Conservation (phyloP, 176 grass and related monocot species). For the Oryza coarctata region DNA sequence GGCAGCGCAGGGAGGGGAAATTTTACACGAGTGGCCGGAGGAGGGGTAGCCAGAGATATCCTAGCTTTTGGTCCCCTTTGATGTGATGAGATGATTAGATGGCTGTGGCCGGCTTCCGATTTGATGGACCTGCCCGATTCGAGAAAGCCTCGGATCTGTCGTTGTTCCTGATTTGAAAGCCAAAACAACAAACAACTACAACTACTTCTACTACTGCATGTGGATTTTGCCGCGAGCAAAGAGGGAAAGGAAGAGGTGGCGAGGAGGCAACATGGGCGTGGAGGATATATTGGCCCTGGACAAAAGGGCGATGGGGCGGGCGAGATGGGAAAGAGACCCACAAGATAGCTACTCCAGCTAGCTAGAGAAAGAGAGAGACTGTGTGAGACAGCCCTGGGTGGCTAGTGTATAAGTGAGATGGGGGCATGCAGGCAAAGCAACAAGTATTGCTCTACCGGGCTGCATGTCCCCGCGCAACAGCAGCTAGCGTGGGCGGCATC, state of each 20-base stretch:
- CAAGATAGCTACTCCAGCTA: not conserved
- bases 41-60: conserved; percentile 35
- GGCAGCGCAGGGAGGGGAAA: conserved; percentile 26
- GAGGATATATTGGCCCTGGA: conserved; percentile 14
- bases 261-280: conserved; percentile 2
- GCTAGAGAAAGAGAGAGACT: conserved; percentile 9
- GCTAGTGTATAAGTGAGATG: not conserved
- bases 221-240: conserved; percentile 51
- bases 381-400: conserved; percentile 6
- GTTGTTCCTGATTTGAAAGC: conserved; percentile 67
- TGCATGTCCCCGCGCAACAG: not conserved
- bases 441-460: not conserved
- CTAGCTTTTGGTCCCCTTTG: conserved; percentile 49
- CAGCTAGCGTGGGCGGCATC: conserved; percentile 25
- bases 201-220: conserved; percentile 27
- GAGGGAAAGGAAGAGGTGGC: conserved; percentile 38
- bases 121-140: conserved; percentile 92
- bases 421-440: not conserved
- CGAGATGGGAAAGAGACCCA: not conserved
- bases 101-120: conserved; percentile 58
- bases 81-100: conserved; percentile 78
- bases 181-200: not conserved
- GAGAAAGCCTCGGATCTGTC: conserved; percentile 90
- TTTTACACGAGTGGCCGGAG: conserved; percentile 31
- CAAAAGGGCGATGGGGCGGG: conserved; percentile 1